Evolutionary conservation across 257 asterid species (phyloP), one percentile per base, ranked within the genome.

Genomic region (Jacaranda mimosifolia): DNA sequence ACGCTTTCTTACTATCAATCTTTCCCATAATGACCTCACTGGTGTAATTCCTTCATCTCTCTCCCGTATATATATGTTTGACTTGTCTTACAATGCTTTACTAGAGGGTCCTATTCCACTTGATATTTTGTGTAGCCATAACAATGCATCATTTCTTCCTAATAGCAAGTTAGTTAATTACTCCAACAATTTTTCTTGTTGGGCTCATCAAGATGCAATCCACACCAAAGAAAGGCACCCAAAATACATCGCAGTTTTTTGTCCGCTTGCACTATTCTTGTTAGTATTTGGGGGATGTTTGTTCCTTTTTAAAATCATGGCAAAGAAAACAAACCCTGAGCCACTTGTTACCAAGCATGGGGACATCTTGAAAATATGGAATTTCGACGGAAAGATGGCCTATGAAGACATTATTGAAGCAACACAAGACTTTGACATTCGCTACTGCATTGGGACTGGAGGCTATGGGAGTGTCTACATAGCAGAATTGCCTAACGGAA

Each of bases 381-480:
- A 77, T 36, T 78, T 3, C 42, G 78, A 78, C 3, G 86, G 83
- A 5, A 79, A 75, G 35, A 75, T 82, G 0, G 79, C 75, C 0
- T 77, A 72, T 14, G 51, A 59, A 38, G 71, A 72, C 26, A 66
- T 82, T 42, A 52, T 82, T 13, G 39, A 40, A 26, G 67, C 80
- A 4, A 77, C 80, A 0, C 58, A 19, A 26, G 73, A 77, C 57
- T 82, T 82, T 1, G 73, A 68, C 43, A 4, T 51, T 7, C 46
- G 60, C 0, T 26, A 56, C 36, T 81, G 82, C 72, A 79, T 79
- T 0, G 86, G 86, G 10, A 68, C 66, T 0, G 86, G 86, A 8
- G 74, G 82, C 58, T 71, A 64, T 1, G 82, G 82, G 0, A 77
- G 59, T 11, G 85, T 81, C 12, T 81, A 81, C 46, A 81, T 52